Base-by-base conservation (phyloP, 2,329 filamentous ascomycete genomes). In the Colletotrichum australisinense region DNA sequence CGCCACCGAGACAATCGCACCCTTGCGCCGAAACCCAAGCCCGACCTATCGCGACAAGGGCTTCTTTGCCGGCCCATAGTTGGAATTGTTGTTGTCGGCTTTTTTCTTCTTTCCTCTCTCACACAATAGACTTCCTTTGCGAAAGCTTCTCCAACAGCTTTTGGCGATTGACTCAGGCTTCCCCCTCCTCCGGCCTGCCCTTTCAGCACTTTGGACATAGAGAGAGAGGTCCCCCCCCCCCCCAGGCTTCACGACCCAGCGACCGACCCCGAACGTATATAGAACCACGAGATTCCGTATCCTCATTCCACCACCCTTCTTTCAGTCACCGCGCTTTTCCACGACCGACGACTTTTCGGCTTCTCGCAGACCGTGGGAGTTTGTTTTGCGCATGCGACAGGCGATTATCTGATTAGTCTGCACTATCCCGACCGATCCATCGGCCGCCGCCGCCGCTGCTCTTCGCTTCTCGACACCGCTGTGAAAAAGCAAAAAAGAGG, bases 121-220 rank as follows among this genome's bases (percentile, higher is more conserved):
- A 22, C 42, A 68, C 72, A 72, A 72, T 60, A 72, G 63, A 59
- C 22, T 22, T 68, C 69, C 72, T 74, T 74, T 73, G 60, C 71
- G 67, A 64, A 53, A 72, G 57, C 49, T 22, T 63, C 62, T 9
- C 22, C 57, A 28, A 49, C 55, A 19, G 35, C 63, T 72, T n/a
- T 60, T 57, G 52, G 32, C 69, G 72, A 73, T 72, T 74, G 68
- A 74, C 38, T 72, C 63, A 72, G 57, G 63, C n/a, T 49, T 22
- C 42, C 42, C 42, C 19, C 42, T n/a, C 53, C 30, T 49, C 46
- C 62, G 26, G 67, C 46, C 63, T 53, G 63, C 52, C 42, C 72
- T 74, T 74, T 74, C 67, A 74, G 52, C 52, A 52, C 30, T 38
- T 42, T 66, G 11, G 68, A 74, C 63, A 63, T 63, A 59, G 32